Evolutionary conservation across 208 protist genomes (phyloP).

Genomic region (Acanthamoeba lenticulata): DNA sequence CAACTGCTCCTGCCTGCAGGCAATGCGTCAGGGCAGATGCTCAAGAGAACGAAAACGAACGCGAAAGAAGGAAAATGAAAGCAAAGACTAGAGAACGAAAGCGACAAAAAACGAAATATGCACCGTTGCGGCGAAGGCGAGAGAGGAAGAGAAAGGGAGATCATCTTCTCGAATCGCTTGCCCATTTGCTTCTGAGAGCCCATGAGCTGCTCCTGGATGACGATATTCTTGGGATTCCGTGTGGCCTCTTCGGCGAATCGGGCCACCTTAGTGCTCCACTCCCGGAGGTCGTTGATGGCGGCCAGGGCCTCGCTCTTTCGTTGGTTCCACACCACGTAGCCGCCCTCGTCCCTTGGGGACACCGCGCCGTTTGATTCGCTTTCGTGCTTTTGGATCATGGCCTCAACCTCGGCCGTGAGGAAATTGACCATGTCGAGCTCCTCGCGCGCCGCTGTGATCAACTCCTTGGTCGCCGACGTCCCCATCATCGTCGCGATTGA

Average conservation of each 20-base stretch:
- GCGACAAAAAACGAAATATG: neutral
- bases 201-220: conserved; percentile 1
- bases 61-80: too few species aligned
- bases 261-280: conserved; percentile 5
- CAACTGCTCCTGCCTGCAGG: neutral
- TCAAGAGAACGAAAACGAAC: too few species aligned
- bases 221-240: neutral
- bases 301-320: neutral
- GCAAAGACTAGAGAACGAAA: neutral
- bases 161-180: conserved; percentile 29
- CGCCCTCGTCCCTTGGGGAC: neutral
- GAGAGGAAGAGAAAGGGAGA: neutral
- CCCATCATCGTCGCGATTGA: neutral
- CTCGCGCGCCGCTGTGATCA: neutral
- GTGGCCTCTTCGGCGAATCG: neutral
- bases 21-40: too few species aligned
- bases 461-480: neutral
- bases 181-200: conserved; percentile 23
- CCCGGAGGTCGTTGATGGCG: neutral
- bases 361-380: neutral
- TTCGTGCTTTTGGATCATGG: neutral
- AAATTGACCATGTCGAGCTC: neutral
- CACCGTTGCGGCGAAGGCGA: neutral
- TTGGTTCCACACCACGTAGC: neutral
- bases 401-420: conserved; percentile 6